Conservation (phyloP, 2,329 filamentous ascomycete genomes). For the Curvularia hawaiiensis region DNA sequence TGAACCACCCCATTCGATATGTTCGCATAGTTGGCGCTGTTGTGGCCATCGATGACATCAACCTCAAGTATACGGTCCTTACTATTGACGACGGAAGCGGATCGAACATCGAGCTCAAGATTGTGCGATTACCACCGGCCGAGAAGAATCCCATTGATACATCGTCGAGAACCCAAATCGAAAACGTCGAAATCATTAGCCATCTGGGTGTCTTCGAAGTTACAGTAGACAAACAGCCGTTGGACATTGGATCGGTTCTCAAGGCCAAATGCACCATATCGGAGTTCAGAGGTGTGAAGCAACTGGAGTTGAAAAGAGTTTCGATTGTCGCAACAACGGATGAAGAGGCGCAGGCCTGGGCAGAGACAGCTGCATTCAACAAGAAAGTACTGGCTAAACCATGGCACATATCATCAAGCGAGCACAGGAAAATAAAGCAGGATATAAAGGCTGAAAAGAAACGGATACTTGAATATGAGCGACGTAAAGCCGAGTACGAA, state of each 20-base stretch:
- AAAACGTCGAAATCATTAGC: slow-evolving; percentile 48
- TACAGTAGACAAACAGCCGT: slow-evolving; percentile 35
- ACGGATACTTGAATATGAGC: slow-evolving; percentile 43
- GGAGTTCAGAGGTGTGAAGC: slow-evolving; percentile 56
- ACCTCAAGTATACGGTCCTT: slow-evolving; percentile 52
- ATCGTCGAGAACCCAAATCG: slow-evolving; percentile 44
- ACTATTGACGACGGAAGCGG: slow-evolving; percentile 67
- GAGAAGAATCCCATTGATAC: slow-evolving; percentile 31
- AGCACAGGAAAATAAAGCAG: slow-evolving; percentile 51
- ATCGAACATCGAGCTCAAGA: slow-evolving; percentile 61
- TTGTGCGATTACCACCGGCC: slow-evolving; percentile 47
- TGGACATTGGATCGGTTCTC: slow-evolving; percentile 57
- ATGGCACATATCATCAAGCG: slow-evolving; percentile 56
- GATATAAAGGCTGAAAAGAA: slow-evolving; percentile 49
- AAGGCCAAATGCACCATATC: slow-evolving; percentile 64
- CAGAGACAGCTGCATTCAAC: slow-evolving; percentile 56
- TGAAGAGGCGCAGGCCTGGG: slow-evolving; percentile 61
- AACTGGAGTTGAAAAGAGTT: slow-evolving; percentile 61
- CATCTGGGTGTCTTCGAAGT: slow-evolving; percentile 50
- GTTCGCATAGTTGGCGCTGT: slow-evolving; percentile 53
- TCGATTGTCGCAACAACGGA: slow-evolving; percentile 56
- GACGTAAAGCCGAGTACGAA: slow-evolving; percentile 43
- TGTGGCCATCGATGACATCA: slow-evolving; percentile 51
- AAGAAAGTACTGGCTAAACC: slow-evolving; percentile 56
- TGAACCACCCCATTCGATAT: slow-evolving; percentile 59